Evolutionary conservation across 495 filamentous ascomycete species (phyloP), one percentile per base, ranked within the genome.

Genomic region (Lophiostoma macrostomum): DNA sequence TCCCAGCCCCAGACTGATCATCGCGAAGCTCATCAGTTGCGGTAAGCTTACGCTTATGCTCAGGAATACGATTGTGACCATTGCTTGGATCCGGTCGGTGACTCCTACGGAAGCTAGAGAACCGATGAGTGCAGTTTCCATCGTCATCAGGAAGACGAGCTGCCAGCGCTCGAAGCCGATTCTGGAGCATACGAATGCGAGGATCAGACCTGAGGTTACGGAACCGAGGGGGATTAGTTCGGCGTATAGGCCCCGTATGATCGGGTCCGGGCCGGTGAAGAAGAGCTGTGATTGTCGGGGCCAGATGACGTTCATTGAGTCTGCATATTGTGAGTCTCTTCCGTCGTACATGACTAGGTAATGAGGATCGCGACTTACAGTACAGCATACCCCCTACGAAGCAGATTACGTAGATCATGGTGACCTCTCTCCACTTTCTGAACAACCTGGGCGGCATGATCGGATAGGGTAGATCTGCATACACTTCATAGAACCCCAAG

Each of bases 171-270:
- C 53, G 36, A 57, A 41, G 16, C 58, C 58, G 23, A 61, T 40
- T 28, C 29, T 29, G 2, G 45, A 27, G 22, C 45, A 56, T 25
- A 61, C 44, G 20, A 45, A 43, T 3, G 44, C 32, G 3, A 56
- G 28, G 3, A 48, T 24, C 3, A 52, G 24, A 4, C 45, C 53
- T 10, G 58, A 46, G 19, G 46, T 50, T 32, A 61, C 49, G n/a
- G 58, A 58, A 13, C 53, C 58, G 18, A 61, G 50, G 28, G 37
- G 35, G n/a, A 61, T 50, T 28, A 48, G 46, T 20, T 61, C 44
- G 14, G 56, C 53, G 29, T 60, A 64, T 12, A 64, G 42, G 24
- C 61, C 61, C 12, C 54, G 54, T 16, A 53, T 60, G 39, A 64
- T 60, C 12, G 61, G 56, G 35, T 64, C 51, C 0, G 50, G 29